A percentile compares a stretch with the other conserved stretches of the same genome.
These are phyloP conservation scores for Lachnellula willkommii DNA, from an alignment of 2,329 filamentous ascomycete species.

Conservation along the genomic window DNA sequence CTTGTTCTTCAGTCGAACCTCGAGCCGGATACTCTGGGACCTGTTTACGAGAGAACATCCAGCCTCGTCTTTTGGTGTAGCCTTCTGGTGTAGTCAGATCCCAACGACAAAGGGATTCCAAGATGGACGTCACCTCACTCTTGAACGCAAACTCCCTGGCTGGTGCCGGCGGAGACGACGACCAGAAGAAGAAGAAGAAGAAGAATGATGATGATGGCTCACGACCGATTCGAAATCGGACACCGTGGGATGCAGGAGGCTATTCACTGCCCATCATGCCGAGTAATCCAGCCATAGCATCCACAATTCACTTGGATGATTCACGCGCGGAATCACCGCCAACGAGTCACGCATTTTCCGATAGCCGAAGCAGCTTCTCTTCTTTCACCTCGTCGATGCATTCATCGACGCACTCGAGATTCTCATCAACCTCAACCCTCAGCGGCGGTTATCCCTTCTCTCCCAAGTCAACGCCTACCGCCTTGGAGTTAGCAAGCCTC, in stretches of 20 bases:
- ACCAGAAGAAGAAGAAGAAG: slow-evolving; percentile 9
- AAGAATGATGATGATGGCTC: slow-evolving; percentile 1
- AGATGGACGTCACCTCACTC: slow-evolving; percentile 32
- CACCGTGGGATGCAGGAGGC: slow-evolving; percentile 33
- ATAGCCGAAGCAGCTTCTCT: slow-evolving; percentile 31
- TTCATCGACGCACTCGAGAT: slow-evolving; percentile 29
- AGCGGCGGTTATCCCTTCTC: slow-evolving; percentile 16
- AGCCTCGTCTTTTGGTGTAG: background rate
- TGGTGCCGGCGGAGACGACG: slow-evolving; percentile 25
- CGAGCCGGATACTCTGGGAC: slow-evolving; percentile 10
- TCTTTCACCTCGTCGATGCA: slow-evolving; percentile 30
- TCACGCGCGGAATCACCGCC: slow-evolving; percentile 20
- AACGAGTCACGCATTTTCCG: slow-evolving; percentile 29
- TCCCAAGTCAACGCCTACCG: slow-evolving; percentile 5
- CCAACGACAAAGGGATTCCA: slow-evolving; percentile 4
- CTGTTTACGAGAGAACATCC: slow-evolving; percentile 1
- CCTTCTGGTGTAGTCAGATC: background rate
- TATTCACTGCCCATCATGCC: slow-evolving; percentile 31
- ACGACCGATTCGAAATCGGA: slow-evolving; percentile 26
- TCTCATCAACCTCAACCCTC: slow-evolving; percentile 31
- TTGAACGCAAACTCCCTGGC: slow-evolving; percentile 25
- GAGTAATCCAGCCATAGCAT: slow-evolving; percentile 12
- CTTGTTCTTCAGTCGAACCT: slow-evolving; percentile 1
- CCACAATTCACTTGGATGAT: slow-evolving; percentile 19
- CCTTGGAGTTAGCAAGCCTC: slow-evolving; percentile 3